Conservation (phyloP, 2,329 filamentous ascomycete species). For the Paraphoma chrysanthemicola region DNA sequence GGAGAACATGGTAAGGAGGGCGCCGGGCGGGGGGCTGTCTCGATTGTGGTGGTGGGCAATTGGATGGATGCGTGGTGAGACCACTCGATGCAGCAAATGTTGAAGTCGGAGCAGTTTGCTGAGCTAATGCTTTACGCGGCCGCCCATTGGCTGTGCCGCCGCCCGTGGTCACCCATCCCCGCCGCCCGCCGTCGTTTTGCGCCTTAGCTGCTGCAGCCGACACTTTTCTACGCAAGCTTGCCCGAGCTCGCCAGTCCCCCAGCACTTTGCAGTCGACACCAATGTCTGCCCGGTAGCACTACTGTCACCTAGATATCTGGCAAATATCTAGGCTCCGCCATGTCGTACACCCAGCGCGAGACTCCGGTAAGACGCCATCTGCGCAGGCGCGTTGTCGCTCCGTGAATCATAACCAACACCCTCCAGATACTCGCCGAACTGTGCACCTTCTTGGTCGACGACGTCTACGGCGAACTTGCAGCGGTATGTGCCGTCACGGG, state of each 20-base stretch:
- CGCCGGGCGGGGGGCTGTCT: slow-evolving; percentile 46
- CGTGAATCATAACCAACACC: slow-evolving; percentile 49
- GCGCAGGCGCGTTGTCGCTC: slow-evolving; percentile 7
- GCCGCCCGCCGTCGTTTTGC: slow-evolving; percentile 15
- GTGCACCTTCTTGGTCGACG: slow-evolving; percentile 85
- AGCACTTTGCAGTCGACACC: slow-evolving; percentile 6
- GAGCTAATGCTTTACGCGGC: slow-evolving; percentile 1
- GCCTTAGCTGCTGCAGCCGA: slow-evolving; percentile 1
- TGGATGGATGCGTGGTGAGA: slow-evolving; percentile 41
- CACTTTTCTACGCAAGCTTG: neutral
- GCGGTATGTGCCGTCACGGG: slow-evolving; percentile 65
- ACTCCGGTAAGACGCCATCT: slow-evolving; percentile 38
- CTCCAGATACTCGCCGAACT: slow-evolving; percentile 82
- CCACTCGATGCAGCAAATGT: slow-evolving; percentile 13
- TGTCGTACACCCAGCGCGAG: slow-evolving; percentile 47
- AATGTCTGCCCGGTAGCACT: slow-evolving; percentile 43
- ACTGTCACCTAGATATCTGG: slow-evolving; percentile 40
- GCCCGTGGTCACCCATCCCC: slow-evolving; percentile 12
- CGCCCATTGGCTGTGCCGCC: slow-evolving; percentile 14
- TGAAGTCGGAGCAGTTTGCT: slow-evolving; percentile 9
- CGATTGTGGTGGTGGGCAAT: slow-evolving; percentile 61
- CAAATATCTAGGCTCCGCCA: slow-evolving; percentile 42
- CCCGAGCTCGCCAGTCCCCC: neutral
- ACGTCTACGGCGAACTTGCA: slow-evolving; percentile 89
- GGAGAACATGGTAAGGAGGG: slow-evolving; percentile 66